These are phyloP conservation scores for Crithidia mellificae DNA, from an alignment of 208 protist genomes.

Conservation along the genomic window DNA sequence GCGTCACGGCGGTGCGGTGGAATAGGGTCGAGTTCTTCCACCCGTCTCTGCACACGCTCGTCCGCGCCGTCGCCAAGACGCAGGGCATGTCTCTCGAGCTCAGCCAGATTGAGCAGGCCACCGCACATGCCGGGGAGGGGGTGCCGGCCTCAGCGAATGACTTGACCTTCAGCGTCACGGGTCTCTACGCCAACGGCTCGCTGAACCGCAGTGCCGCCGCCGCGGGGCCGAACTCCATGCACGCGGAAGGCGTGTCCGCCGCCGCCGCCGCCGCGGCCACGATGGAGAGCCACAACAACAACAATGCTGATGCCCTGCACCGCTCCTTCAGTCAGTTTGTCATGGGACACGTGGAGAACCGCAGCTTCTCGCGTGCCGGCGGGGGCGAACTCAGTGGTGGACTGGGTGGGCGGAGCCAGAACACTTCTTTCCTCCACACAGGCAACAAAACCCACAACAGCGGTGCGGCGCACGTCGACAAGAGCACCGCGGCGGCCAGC, in stretches of 20 bases:
- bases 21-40: conserved; percentile 70
- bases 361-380: conserved; percentile 34
- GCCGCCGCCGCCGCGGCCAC: neutral
- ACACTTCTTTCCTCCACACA: conserved; percentile 12
- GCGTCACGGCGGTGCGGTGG: conserved; percentile 54
- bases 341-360: conserved; percentile 36
- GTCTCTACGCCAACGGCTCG: conserved; percentile 4
- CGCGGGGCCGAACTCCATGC: neutral
- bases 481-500: neutral
- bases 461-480: neutral
- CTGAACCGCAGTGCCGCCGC: neutral
- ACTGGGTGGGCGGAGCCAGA: conserved; percentile 3
- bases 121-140: neutral
- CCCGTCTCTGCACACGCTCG: conserved; percentile 46
- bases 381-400: neutral
- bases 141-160: neutral
- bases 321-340: conserved; percentile 37
- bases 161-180: neutral
- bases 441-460: neutral
- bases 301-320: neutral
- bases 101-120: conserved; percentile 12
- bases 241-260: neutral
- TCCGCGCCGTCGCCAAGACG: conserved; percentile 43
- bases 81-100: conserved; percentile 34
- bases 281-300: neutral